A percentile compares a stretch with the other conserved stretches of the same genome.
Evolutionary conservation across 352 stramenopile species (phyloP).

Genomic region (Aphanomyces astaci): DNA sequence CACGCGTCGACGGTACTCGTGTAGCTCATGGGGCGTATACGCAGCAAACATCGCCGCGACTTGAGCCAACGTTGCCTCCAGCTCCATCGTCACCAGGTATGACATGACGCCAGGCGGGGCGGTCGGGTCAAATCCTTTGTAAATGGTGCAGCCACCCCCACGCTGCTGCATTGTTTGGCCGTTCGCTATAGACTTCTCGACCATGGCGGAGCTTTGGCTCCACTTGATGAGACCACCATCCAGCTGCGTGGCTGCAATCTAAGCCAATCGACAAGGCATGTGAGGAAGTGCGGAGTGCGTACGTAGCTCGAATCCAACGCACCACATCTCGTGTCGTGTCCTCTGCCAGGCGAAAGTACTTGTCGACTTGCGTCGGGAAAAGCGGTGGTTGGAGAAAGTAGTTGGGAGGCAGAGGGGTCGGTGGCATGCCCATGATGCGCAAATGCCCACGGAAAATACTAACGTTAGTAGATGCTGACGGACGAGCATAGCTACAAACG

Average conservation of each 20-base stretch:
- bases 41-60: conserved; percentile 72
- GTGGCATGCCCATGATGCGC: neutral
- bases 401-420: neutral
- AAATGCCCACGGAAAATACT: neutral
- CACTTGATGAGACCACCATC: neutral
- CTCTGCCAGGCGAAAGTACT: neutral
- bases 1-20: neutral
- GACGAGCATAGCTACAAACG: neutral
- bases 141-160: neutral
- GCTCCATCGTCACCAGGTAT: conserved; percentile 44
- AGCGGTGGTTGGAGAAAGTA: conserved; percentile 4
- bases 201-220: no score
- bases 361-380: neutral
- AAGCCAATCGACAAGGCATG: neutral
- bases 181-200: neutral
- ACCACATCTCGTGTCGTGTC: neutral
- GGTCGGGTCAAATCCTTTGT: neutral
- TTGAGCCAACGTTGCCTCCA: conserved; percentile 71
- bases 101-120: neutral
- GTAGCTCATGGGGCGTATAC: conserved; percentile 52
- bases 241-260: neutral
- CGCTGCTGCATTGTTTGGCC: neutral
- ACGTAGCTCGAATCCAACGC: neutral
- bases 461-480: neutral
- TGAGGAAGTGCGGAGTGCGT: no score